Evolutionary conservation across 139 green algal species (phyloP).

Genomic region (Volvox africanus): DNA sequence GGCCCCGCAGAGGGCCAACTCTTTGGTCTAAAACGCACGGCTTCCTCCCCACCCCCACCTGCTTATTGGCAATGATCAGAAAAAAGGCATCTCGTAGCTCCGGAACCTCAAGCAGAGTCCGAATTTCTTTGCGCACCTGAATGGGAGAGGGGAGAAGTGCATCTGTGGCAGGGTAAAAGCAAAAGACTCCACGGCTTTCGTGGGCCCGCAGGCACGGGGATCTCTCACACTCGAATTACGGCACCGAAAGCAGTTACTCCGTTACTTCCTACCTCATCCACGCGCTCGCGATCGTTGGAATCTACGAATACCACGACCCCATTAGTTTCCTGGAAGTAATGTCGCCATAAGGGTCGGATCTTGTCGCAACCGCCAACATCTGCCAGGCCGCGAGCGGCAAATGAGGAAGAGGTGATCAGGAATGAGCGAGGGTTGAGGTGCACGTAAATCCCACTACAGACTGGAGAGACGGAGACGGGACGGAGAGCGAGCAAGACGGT

Average conservation of each 20-base stretch:
- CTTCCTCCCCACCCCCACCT: conserved; percentile 6
- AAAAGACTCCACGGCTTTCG: too few species aligned
- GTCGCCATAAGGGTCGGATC: conserved; percentile 62
- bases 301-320: conserved; percentile 62
- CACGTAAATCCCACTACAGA: too few species aligned
- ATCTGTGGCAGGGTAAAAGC: too few species aligned
- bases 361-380: conserved; percentile 59
- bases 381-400: background rate
- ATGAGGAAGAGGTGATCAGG: too few species aligned
- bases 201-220: background rate
- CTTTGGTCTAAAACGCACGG: too few species aligned
- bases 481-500: too few species aligned
- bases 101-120: background rate
- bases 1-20: too few species aligned
- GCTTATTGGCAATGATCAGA: conserved; percentile 51
- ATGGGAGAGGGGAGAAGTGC: background rate
- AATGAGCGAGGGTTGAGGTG: too few species aligned
- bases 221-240: background rate
- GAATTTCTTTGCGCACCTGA: conserved; percentile 22
- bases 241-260: background rate
- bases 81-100: conserved; percentile 19
- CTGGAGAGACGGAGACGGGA: too few species aligned
- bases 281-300: conserved; percentile 49
- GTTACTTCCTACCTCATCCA: conserved; percentile 37
- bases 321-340: conserved; percentile 62